These are phyloP conservation scores for Leccinum laetum DNA, from an alignment of 1,284 basidiomycete genomes.

Conservation along the genomic window DNA sequence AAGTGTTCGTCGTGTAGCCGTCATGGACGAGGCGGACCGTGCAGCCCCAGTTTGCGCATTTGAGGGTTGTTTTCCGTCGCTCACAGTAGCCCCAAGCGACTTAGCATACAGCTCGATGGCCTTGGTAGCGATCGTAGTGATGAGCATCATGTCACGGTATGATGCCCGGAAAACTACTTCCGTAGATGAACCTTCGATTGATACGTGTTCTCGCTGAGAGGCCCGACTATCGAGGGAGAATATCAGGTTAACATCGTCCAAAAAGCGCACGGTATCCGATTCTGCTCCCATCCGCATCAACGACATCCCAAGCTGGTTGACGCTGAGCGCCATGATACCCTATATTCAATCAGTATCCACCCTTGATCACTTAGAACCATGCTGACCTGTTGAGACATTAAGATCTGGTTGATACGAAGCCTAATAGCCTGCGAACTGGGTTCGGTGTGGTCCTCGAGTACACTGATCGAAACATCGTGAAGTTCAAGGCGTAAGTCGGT, in stretches of 20 bases:
- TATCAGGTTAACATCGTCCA: constrained; percentile 92
- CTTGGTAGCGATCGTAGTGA: constrained; percentile 87
- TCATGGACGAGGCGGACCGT: constrained; percentile 12
- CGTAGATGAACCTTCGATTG: constrained; percentile 81
- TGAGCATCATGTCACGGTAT: constrained; percentile 90
- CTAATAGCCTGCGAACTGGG: constrained; percentile 87
- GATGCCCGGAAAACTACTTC: constrained; percentile 93
- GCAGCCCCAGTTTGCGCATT: constrained; percentile 7
- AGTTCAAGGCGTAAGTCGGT: constrained; percentile 85
- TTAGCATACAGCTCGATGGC: constrained; percentile 63
- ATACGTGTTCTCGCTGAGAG: constrained; percentile 76
- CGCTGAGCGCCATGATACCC: constrained; percentile 82
- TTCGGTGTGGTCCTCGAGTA: constrained; percentile 87
- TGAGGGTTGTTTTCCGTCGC: constrained; percentile 6
- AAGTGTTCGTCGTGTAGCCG: constrained; percentile 33
- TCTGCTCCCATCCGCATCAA: constrained; percentile 87
- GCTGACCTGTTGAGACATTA: constrained; percentile 88
- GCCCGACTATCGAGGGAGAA: constrained; percentile 85
- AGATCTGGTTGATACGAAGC: constrained; percentile 81
- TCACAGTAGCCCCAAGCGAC: constrained; percentile 30
- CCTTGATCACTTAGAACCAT: neutral
- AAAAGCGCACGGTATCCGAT: constrained; percentile 85
- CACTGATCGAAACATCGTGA: constrained; percentile 88
- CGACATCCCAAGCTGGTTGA: constrained; percentile 92
- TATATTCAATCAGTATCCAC: constrained; percentile 32